These are phyloP conservation scores for Lithospermum erythrorhizon DNA, from an alignment of 257 asterid genomes.

Conservation along the genomic window DNA sequence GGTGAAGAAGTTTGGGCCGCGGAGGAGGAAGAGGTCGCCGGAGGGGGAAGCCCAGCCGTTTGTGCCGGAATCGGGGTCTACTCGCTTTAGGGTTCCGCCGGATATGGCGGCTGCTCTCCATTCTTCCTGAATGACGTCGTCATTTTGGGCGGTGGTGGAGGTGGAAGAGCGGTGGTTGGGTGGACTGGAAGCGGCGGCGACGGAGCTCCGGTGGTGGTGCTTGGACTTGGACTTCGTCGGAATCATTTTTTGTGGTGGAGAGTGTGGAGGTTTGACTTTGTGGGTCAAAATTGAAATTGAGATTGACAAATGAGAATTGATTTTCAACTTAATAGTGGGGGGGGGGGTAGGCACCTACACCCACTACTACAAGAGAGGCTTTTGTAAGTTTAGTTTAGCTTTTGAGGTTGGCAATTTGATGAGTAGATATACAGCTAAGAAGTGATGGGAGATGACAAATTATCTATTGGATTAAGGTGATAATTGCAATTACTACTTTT, in stretches of 20 bases:
- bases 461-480: no score
- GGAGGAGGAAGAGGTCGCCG: slow-evolving; percentile 57
- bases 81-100: slow-evolving; percentile 69
- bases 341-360: no score
- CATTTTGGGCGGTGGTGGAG: slow-evolving; percentile 14
- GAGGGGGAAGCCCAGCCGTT: slow-evolving; percentile 99
- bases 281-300: no score
- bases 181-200: background rate
- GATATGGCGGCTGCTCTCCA: slow-evolving; percentile 59
- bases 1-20: slow-evolving; percentile 60
- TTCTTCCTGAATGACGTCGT: slow-evolving; percentile 18
- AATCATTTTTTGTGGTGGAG: slow-evolving; percentile 21
- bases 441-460: no score
- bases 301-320: no score
- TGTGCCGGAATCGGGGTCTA: slow-evolving; percentile 54
- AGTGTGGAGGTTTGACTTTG: no score
- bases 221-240: slow-evolving; percentile 49
- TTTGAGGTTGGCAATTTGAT: no score
- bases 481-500: no score
- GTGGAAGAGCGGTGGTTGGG: slow-evolving; percentile 10
- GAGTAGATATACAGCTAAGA: no score
- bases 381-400: no score
- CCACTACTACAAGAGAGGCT: no score
- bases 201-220: slow-evolving; percentile 13
- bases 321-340: no score